Conservation (phyloP, 371 early-diverging fungal genomes). For the Apophysomyces sp. region DNA sequence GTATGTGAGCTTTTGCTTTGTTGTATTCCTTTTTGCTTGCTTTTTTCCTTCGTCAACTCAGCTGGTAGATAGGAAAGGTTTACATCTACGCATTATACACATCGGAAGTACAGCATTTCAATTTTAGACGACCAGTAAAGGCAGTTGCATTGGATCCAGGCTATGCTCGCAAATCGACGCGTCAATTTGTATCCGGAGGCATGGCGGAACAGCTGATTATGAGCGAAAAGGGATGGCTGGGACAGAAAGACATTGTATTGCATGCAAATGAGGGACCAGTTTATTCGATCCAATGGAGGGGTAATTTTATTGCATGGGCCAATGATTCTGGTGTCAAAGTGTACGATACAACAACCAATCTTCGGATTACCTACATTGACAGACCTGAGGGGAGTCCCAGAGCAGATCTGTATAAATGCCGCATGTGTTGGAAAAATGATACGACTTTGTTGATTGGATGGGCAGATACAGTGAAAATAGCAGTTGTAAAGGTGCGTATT, state of each 20-base stretch:
- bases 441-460: slow-evolving; percentile 84
- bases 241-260: slow-evolving; percentile 71
- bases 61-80: slow-evolving; percentile 61
- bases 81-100: slow-evolving; percentile 74
- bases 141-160: slow-evolving; percentile 88
- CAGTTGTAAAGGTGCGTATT: slow-evolving; percentile 60
- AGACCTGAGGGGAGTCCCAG: slow-evolving; percentile 79
- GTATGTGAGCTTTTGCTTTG: slow-evolving; percentile 56
- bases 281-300: slow-evolving; percentile 82
- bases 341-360: slow-evolving; percentile 70
- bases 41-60: neutral
- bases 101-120: slow-evolving; percentile 58
- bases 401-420: slow-evolving; percentile 85
- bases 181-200: slow-evolving; percentile 89
- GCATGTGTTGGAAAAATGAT: slow-evolving; percentile 84
- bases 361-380: slow-evolving; percentile 82
- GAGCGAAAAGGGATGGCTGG: slow-evolving; percentile 71
- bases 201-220: slow-evolving; percentile 84
- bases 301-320: slow-evolving; percentile 88
- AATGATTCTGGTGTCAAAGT: slow-evolving; percentile 88
- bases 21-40: neutral
- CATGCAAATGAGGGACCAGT: slow-evolving; percentile 90
- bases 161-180: slow-evolving; percentile 69
- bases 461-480: slow-evolving; percentile 91
- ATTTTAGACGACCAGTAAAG: slow-evolving; percentile 87